Conservation (phyloP, 169 alveolate species). For the Eimeria maxima region DNA sequence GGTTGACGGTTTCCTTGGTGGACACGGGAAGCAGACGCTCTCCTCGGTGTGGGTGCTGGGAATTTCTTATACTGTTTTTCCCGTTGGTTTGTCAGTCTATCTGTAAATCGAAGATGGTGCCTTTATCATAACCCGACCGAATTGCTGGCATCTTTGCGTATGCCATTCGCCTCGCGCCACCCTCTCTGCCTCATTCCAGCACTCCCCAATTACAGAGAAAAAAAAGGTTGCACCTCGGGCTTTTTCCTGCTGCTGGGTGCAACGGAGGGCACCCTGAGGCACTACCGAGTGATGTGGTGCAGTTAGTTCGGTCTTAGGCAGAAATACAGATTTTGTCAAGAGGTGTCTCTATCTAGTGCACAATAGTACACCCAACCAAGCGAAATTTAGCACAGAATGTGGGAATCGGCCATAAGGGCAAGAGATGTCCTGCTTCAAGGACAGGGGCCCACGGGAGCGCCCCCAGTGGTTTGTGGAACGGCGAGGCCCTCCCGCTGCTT, state of each 20-base stretch:
- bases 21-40: not conserved
- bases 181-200: not conserved
- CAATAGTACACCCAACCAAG: not conserved
- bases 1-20: not conserved
- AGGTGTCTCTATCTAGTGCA: not conserved
- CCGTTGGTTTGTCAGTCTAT: no score
- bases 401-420: slow-evolving; percentile 47
- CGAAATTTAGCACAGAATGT: not conserved
- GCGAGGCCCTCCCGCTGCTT: not conserved
- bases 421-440: slow-evolving; percentile 31
- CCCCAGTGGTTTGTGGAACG: not conserved
- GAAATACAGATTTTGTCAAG: not conserved
- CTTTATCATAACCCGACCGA: no score
- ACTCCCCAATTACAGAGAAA: not conserved
- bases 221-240: no score
- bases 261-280: not conserved
- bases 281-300: not conserved
- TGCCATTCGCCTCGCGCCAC: not conserved
- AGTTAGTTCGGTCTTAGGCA: not conserved
- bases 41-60: no score
- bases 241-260: not conserved
- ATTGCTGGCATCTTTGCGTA: not conserved
- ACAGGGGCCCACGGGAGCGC: not conserved
- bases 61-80: no score
- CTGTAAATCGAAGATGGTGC: no score